phyloP scores from a whole-genome alignment of 2,329 filamentous ascomycete genomes.

The Rachicladosporium sp. region DNA sequence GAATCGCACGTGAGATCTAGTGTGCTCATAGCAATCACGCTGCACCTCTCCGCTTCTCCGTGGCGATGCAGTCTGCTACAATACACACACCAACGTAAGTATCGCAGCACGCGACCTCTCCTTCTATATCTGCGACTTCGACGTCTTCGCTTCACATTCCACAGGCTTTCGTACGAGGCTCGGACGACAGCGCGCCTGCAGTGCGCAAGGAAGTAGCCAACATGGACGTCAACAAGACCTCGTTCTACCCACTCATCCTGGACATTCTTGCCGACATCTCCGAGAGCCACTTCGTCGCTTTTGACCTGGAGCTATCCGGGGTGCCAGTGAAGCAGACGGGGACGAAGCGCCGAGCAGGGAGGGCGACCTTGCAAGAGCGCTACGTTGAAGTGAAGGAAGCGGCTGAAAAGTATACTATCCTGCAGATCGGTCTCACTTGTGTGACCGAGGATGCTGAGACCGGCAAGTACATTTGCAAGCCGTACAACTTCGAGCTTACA shows the following conservation, averaged over 20 bases:
- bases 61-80: no score
- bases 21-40: no score
- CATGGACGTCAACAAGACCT: conserved; percentile 46
- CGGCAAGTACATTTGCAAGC: conserved; percentile 46
- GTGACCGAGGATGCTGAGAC: conserved; percentile 44
- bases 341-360: conserved; percentile 17
- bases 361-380: conserved; percentile 43
- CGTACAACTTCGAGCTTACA: conserved; percentile 53
- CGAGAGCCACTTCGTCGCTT: conserved; percentile 47
- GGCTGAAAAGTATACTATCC: conserved; percentile 50
- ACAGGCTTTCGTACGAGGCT: conserved; percentile 50
- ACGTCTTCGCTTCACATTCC: conserved; percentile 18
- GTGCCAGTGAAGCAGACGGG: conserved; percentile 36
- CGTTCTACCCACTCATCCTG: conserved; percentile 40
- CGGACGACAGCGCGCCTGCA: conserved; percentile 17
- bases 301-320: conserved; percentile 57
- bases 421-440: conserved; percentile 56
- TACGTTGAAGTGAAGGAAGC: conserved; percentile 49
- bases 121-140: conserved; percentile 43
- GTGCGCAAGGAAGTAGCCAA: conserved; percentile 8
- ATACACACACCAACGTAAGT: background rate
- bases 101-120: conserved; percentile 43
- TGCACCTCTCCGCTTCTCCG: no score
- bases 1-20: no score
- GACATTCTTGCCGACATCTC: conserved; percentile 46